Percentiles rank a stretch among this genome's conserved stretches.
These are phyloP conservation scores for Fusarium luffae DNA, from an alignment of 2,329 filamentous ascomycete species.

Conservation along the genomic window DNA sequence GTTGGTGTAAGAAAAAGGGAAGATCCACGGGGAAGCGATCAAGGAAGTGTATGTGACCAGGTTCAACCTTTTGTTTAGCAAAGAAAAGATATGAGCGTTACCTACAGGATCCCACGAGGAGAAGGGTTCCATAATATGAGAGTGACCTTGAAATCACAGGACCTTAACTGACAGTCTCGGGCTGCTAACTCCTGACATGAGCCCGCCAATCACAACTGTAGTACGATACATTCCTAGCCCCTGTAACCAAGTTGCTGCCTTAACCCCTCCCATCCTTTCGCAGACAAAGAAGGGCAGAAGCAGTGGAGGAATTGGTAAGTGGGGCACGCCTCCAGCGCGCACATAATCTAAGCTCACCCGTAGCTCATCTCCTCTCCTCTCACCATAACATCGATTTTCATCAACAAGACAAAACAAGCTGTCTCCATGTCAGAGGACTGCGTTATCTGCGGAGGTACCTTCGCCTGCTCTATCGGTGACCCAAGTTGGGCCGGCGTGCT, in stretches of 20 bases:
- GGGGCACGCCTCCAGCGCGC: background rate
- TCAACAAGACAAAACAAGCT: background rate
- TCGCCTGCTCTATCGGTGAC: too few relatives aligned
- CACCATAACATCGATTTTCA: background rate
- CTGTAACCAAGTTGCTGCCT: background rate
- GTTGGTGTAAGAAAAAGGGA: background rate
- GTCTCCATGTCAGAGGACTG: background rate
- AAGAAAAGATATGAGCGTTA: background rate
- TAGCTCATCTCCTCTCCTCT: background rate
- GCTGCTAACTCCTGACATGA: background rate
- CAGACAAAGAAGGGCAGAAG: background rate
- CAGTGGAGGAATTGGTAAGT: background rate
- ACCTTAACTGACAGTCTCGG: background rate
- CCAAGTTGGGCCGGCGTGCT: background rate
- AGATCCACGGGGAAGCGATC: background rate
- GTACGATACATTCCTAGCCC: background rate
- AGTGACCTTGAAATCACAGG: background rate
- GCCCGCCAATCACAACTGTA: background rate
- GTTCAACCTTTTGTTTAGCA: background rate
- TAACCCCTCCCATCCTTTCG: background rate
- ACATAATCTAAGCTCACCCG: background rate
- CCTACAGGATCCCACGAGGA: background rate
- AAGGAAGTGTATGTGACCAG: background rate
- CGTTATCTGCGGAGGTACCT: background rate
- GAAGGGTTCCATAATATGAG: background rate